phyloP scores from a whole-genome alignment of 2,329 filamentous ascomycete genomes.

The Exophiala calicioides region DNA sequence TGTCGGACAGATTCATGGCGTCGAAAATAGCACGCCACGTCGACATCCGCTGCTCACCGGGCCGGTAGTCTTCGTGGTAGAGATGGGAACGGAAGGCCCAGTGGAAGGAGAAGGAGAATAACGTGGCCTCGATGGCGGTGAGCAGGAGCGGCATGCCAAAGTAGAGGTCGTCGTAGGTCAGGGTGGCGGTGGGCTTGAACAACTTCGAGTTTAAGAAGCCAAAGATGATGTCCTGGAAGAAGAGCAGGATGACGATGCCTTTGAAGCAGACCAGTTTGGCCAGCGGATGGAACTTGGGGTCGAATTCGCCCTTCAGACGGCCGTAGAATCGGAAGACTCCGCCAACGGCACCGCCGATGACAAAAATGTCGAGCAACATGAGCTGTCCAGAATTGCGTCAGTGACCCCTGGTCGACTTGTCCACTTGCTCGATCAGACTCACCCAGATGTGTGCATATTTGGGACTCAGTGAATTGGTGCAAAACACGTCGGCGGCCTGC shows the following conservation, averaged over 20 bases:
- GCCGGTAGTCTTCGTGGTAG: constrained; percentile 5
- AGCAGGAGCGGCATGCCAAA: constrained; percentile 75
- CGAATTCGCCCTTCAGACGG: constrained; percentile 76
- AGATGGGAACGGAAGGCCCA: constrained; percentile 71
- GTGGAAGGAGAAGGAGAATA: constrained; percentile 73
- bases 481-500: constrained; percentile 69
- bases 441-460: constrained; percentile 78
- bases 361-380: constrained; percentile 5
- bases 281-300: constrained; percentile 8
- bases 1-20: constrained; percentile 10
- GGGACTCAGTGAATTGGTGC: constrained; percentile 73
- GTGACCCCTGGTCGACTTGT: too few relatives aligned
- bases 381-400: constrained; percentile 1
- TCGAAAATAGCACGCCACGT: constrained; percentile 4
- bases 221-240: constrained; percentile 69
- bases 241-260: constrained; percentile 84
- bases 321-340: constrained; percentile 84
- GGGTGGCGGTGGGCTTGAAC: constrained; percentile 58
- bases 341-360: constrained; percentile 51
- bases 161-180: constrained; percentile 64
- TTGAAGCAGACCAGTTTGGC: constrained; percentile 67
- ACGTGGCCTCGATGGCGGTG: constrained; percentile 78
- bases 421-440: too few relatives aligned
- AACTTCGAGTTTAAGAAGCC: constrained; percentile 58
- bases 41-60: constrained; percentile 2